These are phyloP conservation scores for Zymoseptoria tritici DNA, from an alignment of 2,329 filamentous ascomycete genomes.

Conservation along the genomic window DNA sequence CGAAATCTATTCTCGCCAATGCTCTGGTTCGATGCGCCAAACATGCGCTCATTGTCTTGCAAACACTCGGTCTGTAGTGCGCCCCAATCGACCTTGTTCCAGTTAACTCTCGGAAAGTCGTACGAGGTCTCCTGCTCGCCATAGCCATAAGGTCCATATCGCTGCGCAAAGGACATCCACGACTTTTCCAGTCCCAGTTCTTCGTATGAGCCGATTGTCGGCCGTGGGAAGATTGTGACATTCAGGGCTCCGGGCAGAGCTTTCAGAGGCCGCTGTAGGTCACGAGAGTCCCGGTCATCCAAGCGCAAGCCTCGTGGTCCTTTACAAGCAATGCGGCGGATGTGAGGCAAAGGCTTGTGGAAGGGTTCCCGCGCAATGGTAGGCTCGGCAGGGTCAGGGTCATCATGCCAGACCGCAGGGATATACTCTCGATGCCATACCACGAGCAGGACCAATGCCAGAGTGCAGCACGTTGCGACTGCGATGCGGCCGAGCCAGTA, in stretches of 20 bases:
- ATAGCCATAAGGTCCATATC: slow-evolving; percentile 49
- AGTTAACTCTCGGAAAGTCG: slow-evolving; percentile 42
- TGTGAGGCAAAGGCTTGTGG: background rate
- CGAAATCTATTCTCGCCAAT: background rate
- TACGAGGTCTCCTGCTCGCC: slow-evolving; percentile 39
- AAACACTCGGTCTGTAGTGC: slow-evolving; percentile 58
- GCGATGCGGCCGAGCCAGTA: background rate
- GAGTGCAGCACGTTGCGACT: background rate
- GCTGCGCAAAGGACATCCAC: slow-evolving; percentile 52
- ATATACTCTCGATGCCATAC: background rate
- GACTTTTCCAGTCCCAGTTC: slow-evolving; percentile 40
- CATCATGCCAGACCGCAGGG: background rate
- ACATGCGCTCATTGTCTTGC: background rate
- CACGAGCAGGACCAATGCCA: background rate
- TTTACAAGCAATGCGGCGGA: background rate
- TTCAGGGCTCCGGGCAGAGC: background rate
- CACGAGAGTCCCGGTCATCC: background rate
- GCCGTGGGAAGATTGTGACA: background rate
- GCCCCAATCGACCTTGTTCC: slow-evolving; percentile 62
- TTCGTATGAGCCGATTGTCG: slow-evolving; percentile 14
- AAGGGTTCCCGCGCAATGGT: background rate
- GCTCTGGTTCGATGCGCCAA: background rate
- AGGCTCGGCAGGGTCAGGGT: background rate
- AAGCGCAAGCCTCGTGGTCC: background rate
- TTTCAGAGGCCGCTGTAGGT: background rate